phyloP scores from a whole-genome alignment of 192 early-diverging fungal genomes.

The Gigaspora rosea region DNA sequence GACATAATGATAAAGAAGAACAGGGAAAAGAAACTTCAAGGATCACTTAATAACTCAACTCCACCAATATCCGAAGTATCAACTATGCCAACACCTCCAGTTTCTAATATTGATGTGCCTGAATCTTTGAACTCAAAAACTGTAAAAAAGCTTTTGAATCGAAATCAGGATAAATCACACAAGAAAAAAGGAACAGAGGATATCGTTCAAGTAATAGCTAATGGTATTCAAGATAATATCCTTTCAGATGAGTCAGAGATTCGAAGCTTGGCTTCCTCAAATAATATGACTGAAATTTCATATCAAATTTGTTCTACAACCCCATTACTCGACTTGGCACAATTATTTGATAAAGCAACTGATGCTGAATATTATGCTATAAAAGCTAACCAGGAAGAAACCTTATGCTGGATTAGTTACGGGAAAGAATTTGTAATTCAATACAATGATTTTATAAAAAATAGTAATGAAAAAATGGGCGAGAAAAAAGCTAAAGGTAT shows the following conservation, averaged over 20 bases:
- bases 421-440: conserved; percentile 1
- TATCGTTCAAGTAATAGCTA: too few species aligned
- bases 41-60: too few species aligned
- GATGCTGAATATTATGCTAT: conserved; percentile 19
- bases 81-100: too few species aligned
- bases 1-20: too few species aligned
- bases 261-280: not conserved
- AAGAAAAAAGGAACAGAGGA: too few species aligned
- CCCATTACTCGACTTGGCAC: conserved; percentile 14
- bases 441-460: conserved; percentile 16
- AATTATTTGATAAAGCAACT: too few species aligned
- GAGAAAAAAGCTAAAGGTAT: not conserved
- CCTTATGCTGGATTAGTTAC: conserved; percentile 1
- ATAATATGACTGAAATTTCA: conserved; percentile 11
- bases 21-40: too few species aligned
- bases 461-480: conserved; percentile 5
- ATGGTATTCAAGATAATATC: too few species aligned
- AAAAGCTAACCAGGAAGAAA: conserved; percentile 20
- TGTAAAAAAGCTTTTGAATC: conserved; percentile 15
- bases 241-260: not conserved
- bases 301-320: not conserved
- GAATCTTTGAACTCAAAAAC: conserved; percentile 9
- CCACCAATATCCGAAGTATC: conserved; percentile 14
- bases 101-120: too few species aligned
- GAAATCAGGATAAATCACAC: too few species aligned